Evolutionary conservation across 306 rosid species (phyloP), one percentile per base, ranked within the genome.

Genomic region (Castanea mollissima): DNA sequence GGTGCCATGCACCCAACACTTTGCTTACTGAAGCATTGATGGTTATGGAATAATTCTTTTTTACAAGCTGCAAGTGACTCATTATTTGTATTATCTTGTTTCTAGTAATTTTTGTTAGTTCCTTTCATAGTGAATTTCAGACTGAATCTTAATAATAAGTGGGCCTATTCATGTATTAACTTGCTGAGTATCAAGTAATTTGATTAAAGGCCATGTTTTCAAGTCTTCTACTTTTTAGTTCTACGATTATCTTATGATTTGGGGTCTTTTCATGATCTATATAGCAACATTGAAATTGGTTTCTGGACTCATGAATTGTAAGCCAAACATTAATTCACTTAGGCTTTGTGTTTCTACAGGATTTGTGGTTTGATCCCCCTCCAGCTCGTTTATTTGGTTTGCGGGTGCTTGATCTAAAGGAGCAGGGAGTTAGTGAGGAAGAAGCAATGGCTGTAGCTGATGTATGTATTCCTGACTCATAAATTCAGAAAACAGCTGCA

Each of bases 401-500:
- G 80, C 83, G 92, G 84, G 94, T 95, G 64, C 90, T 95, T 71
- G 93, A 89, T 71, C 74, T 92, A 86, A 91, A 87, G 84, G 92
- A 90, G 69, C 94, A 86, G 38, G 97, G 97, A 5, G 89, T 90
- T 60, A 29, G 77, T 77, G 97, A 93, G 88, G 87, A 86, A 62
- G 89, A 90, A 83, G 98, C 99, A 69, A 80, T 91, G 92, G 90
- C 88, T 4, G 86, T 88, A 73, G 99, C 97, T 1, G 88, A 95
- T 77, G 99, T 93, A 84, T 41, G 90, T 86, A 77, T 68, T 69
- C 58, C 75, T 13, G 23, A 49, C 74, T 38, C 21, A 58, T 56
- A 18, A 59, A 55, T 41, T 73, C 6, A 44, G 32, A 16, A 6
- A 58, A 19, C 56, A 76, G 25, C 34, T 31, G 44, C 64, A 65